A percentile compares a stretch with the other conserved stretches of the same genome.
These are phyloP conservation scores for Tylopilus vinaceipallidus DNA, from an alignment of 768 basidiomycete genomes.

Conservation along the genomic window DNA sequence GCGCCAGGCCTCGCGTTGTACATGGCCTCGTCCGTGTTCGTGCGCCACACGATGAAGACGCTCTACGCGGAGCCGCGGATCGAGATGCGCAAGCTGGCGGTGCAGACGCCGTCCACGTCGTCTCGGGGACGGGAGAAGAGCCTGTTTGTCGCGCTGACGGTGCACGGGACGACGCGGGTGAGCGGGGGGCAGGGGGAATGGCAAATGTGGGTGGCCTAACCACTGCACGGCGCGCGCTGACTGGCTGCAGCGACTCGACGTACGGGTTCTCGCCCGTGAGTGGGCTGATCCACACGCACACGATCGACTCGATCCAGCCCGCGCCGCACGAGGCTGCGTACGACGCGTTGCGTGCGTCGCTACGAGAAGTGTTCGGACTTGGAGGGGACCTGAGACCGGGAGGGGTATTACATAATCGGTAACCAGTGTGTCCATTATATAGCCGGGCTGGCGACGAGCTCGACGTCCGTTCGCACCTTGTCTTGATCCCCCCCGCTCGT, in stretches of 20 bases:
- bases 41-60: slow-evolving; percentile 74
- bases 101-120: slow-evolving; percentile 21
- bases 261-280: slow-evolving; percentile 69
- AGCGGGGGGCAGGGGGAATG: slow-evolving; percentile 64
- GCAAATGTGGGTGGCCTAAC: slow-evolving; percentile 55
- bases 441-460: background rate
- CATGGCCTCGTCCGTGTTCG: slow-evolving; percentile 63
- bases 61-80: slow-evolving; percentile 67
- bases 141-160: slow-evolving; percentile 51
- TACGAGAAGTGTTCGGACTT: slow-evolving; percentile 27
- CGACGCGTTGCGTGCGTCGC: slow-evolving; percentile 48
- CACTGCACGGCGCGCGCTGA: background rate
- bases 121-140: slow-evolving; percentile 51
- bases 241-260: slow-evolving; percentile 53
- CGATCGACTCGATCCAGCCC: slow-evolving; percentile 74
- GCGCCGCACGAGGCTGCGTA: slow-evolving; percentile 72
- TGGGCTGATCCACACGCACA: slow-evolving; percentile 63
- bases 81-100: slow-evolving; percentile 47
- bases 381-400: slow-evolving; percentile 18
- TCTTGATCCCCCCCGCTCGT: slow-evolving; percentile 16
- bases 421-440: slow-evolving; percentile 9
- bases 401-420: slow-evolving; percentile 16
- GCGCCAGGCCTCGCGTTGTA: slow-evolving; percentile 66
- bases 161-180: slow-evolving; percentile 60
- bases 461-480: background rate